Evolutionary conservation across 148 eudicot genomes (phyloP).

Genomic region (Silene conica): DNA sequence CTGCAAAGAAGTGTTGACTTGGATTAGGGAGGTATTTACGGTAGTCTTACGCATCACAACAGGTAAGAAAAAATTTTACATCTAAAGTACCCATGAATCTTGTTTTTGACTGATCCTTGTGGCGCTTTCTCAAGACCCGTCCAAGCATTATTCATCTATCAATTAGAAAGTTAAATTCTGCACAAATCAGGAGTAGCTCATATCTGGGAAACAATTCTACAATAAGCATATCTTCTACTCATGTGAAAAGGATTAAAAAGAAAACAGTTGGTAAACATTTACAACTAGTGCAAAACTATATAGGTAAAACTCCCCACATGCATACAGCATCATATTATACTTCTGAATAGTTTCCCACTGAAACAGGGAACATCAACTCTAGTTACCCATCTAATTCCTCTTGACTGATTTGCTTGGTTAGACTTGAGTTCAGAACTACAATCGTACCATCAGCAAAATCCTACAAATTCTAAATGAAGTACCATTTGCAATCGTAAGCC

Average conservation of each 20-base stretch:
- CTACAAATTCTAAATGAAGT: not conserved
- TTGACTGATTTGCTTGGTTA: not conserved
- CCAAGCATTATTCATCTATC: slow-evolving; percentile 89
- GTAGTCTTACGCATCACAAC: not conserved
- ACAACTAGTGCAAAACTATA: too few species aligned
- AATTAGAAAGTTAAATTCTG: slow-evolving; percentile 3
- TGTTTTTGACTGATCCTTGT: slow-evolving; percentile 71
- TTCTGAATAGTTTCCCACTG: not conserved
- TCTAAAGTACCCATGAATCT: slow-evolving; percentile 75
- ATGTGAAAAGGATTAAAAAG: not conserved
- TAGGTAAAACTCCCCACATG: too few species aligned
- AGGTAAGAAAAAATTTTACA: slow-evolving; percentile 24
- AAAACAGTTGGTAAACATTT: not conserved
- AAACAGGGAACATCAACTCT: not conserved
- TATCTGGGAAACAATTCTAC: slow-evolving; percentile 1
- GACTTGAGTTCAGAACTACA: not conserved
- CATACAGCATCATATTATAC: not conserved
- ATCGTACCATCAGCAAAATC: not conserved
- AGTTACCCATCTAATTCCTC: not conserved
- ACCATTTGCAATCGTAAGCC: not conserved
- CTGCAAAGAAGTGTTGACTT: slow-evolving; percentile 32
- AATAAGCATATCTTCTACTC: not conserved
- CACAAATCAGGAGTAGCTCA: slow-evolving; percentile 11
- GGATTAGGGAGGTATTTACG: slow-evolving; percentile 14
- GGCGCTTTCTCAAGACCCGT: slow-evolving; percentile 72